These are phyloP conservation scores for Nakazawaea molendinolei DNA, from an alignment of 805 yeast species.

Conservation along the genomic window DNA sequence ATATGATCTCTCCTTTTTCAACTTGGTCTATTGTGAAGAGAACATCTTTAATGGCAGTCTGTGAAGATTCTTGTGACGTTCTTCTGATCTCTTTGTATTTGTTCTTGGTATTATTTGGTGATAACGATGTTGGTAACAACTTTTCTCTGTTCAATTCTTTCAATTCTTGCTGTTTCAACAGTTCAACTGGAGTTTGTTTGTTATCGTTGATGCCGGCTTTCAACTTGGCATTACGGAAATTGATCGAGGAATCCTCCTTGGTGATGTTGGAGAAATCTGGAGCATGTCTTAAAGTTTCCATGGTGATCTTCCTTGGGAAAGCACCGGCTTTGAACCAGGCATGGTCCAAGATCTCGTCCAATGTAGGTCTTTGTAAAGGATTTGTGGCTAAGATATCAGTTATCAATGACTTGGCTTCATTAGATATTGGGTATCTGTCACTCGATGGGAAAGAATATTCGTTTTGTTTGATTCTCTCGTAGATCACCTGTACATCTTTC, in stretches of 20 bases:
- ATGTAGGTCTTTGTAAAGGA: constrained; percentile 75
- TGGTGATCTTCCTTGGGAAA: constrained; percentile 68
- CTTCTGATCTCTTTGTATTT: constrained; percentile 67
- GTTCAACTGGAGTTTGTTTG: constrained; percentile 59
- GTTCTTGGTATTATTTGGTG: constrained; percentile 86
- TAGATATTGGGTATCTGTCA: constrained; percentile 47
- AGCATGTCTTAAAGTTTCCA: constrained; percentile 51
- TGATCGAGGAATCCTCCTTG: constrained; percentile 54
- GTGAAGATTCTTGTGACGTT: constrained; percentile 22
- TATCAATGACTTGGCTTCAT: constrained; percentile 69
- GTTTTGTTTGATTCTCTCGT: constrained; percentile 81
- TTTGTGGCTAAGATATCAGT: constrained; percentile 66
- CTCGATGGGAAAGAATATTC: constrained; percentile 76
- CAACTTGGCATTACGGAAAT: constrained; percentile 60
- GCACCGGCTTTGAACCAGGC: constrained; percentile 77
- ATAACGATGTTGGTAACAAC: constrained; percentile 79
- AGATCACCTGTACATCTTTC: constrained; percentile 85
- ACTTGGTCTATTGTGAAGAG: constrained; percentile 10
- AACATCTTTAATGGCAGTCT: constrained; percentile 14
- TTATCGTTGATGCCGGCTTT: constrained; percentile 47
- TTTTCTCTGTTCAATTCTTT: constrained; percentile 62
- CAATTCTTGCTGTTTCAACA: constrained; percentile 53
- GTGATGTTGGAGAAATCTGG: constrained; percentile 54
- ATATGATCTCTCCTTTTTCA: constrained; percentile 7
- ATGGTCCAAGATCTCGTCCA: constrained; percentile 72